Evolutionary conservation across 2,329 filamentous ascomycete species (phyloP), one percentile per base, ranked within the genome.

Genomic region (Talaromyces marneffei): DNA sequence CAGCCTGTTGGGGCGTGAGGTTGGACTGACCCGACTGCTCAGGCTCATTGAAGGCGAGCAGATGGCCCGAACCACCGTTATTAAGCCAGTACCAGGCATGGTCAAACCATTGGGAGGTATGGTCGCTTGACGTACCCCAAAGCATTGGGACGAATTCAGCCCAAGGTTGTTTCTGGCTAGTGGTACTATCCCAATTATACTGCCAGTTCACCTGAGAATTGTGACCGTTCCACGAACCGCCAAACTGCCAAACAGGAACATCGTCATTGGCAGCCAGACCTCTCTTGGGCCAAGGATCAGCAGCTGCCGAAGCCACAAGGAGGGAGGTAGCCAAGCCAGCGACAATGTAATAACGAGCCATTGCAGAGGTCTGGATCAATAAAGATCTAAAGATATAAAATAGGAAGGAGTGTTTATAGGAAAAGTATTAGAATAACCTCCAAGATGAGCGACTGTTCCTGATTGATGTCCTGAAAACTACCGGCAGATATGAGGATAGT

Each of bases 41-140:
- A 33, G 78, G 78, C 65, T 80, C 78, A 68, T 80, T 80, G 72
- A 80, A 79, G 37, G 71, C 74, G 54, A 80, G 66, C 27, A 79
- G 70, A 62, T 77, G 72, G 35, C 65, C 67, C 60, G 68, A 70
- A 50, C 73, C 75, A 46, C 69, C 70, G 35, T 68, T 65, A 9
- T 53, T 12, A 10, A 78, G 69, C 35, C 70, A 69, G 7, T 70
- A 68, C 44, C 74, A 66, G 59, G 76, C 70, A 55, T 70, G 71
- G 18, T 68, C 57, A 27, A 67, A 53, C 76, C 76, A 80, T 53
- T 63, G 66, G 29, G 58, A 64, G 25, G 57, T 59, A 27, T 59
- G 57, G 62, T 76, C 71, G 63, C 71, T 69, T 57, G 72, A 71
- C n/a, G 64, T 52, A 37, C 77, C 75, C 77, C 77, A 80, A 60